phyloP scores from a whole-genome alignment of 345 rosid genomes.

The Limnanthes douglasii region DNA sequence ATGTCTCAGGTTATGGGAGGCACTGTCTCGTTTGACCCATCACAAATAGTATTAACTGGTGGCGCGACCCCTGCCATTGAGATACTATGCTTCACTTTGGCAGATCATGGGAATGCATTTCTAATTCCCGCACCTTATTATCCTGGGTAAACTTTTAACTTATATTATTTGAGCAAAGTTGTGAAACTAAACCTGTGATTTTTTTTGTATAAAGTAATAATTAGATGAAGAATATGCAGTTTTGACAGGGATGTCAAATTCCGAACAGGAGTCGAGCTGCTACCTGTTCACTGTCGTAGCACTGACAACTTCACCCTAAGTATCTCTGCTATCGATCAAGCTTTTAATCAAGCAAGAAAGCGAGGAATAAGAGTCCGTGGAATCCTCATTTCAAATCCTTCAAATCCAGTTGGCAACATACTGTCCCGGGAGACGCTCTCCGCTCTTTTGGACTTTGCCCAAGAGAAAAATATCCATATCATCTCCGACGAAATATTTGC shows the following conservation, averaged over 20 bases:
- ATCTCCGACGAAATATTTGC: slow-evolving; percentile 85
- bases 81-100: slow-evolving; percentile 74
- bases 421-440: slow-evolving; percentile 44
- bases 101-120: slow-evolving; percentile 83
- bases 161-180: neutral
- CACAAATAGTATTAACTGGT: slow-evolving; percentile 51
- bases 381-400: slow-evolving; percentile 66
- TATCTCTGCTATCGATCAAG: slow-evolving; percentile 62
- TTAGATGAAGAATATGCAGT: slow-evolving; percentile 30
- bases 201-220: neutral
- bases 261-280: slow-evolving; percentile 74
- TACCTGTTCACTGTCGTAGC: slow-evolving; percentile 86
- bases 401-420: slow-evolving; percentile 83
- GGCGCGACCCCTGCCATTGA: slow-evolving; percentile 91
- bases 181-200: neutral
- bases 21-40: slow-evolving; percentile 46
- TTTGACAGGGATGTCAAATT: slow-evolving; percentile 72
- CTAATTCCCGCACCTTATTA: slow-evolving; percentile 81
- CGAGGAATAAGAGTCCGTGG: slow-evolving; percentile 65
- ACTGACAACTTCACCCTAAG: slow-evolving; percentile 51
- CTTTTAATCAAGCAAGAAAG: slow-evolving; percentile 72
- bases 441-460: slow-evolving; percentile 49
- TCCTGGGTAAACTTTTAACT: slow-evolving; percentile 47
- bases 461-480: slow-evolving; percentile 68
- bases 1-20: slow-evolving; percentile 51